phyloP scores from a whole-genome alignment of 2,329 filamentous ascomycete species.

The Pezicula rhizophila region DNA sequence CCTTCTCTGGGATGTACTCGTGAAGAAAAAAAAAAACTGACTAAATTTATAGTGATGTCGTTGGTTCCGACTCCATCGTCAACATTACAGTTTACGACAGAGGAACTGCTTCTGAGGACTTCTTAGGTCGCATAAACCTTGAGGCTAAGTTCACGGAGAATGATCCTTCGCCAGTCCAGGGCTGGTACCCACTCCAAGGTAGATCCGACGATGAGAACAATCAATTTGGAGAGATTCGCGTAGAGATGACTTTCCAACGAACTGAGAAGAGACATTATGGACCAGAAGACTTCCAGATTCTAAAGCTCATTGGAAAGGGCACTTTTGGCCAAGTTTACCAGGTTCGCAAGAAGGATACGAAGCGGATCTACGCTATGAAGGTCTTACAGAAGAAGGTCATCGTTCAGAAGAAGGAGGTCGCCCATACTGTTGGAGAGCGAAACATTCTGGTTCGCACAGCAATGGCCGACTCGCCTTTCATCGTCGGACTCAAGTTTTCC shows the following conservation, averaged over 20 bases:
- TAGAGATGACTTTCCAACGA: slow-evolving; percentile 80
- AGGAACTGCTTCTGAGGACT: slow-evolving; percentile 73
- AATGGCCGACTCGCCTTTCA: slow-evolving; percentile 93
- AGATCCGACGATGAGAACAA: slow-evolving; percentile 72
- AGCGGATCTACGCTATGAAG: slow-evolving; percentile 98
- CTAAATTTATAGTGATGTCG: slow-evolving; percentile 67
- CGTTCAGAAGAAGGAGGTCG: slow-evolving; percentile 98
- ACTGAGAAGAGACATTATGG: slow-evolving; percentile 88
- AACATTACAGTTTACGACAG: slow-evolving; percentile 93
- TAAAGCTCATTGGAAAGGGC: slow-evolving; percentile 95
- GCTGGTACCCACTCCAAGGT: slow-evolving; percentile 79
- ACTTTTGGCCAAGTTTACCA: slow-evolving; percentile 99
- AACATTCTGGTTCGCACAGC: slow-evolving; percentile 97
- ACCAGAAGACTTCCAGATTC: slow-evolving; percentile 89
- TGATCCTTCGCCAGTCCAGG: slow-evolving; percentile 65
- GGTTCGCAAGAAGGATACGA: slow-evolving; percentile 93
- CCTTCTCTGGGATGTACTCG: not conserved
- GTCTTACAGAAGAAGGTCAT: slow-evolving; percentile 99
- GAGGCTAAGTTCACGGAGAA: slow-evolving; percentile 60
- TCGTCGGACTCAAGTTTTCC: slow-evolving; percentile 95
- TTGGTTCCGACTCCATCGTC: slow-evolving; percentile 82
- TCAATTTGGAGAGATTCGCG: slow-evolving; percentile 75
- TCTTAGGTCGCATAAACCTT: slow-evolving; percentile 84
- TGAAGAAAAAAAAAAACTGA: slow-evolving; percentile 9
- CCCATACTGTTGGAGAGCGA: slow-evolving; percentile 91